phyloP scores from a whole-genome alignment of 345 rosid genomes.

The Barbarea vulgaris region DNA sequence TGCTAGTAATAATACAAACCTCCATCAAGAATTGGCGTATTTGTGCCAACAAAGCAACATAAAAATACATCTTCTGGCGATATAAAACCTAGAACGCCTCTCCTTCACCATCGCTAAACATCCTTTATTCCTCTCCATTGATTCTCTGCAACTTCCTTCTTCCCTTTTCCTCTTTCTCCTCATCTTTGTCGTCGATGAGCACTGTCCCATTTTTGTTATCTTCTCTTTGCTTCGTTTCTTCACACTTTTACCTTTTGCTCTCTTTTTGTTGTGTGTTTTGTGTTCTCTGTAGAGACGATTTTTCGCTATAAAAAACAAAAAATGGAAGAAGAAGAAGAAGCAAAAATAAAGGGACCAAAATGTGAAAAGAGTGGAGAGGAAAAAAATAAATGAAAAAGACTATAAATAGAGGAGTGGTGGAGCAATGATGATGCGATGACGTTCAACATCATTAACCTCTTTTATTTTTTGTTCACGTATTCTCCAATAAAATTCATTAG shows the following conservation, averaged over 20 bases:
- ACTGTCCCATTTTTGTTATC: slow-evolving; percentile 38
- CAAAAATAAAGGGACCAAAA: slow-evolving; percentile 26
- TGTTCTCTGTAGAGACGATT: background rate
- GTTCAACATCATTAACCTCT: slow-evolving; percentile 26
- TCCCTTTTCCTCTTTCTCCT: slow-evolving; percentile 23
- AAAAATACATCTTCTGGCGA: slow-evolving; percentile 54
- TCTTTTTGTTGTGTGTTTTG: background rate
- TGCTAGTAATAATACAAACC: background rate
- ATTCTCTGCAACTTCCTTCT: slow-evolving; percentile 6
- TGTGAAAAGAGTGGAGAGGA: slow-evolving; percentile 29
- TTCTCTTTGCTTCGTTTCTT: slow-evolving; percentile 10
- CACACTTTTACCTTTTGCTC: background rate
- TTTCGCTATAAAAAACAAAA: background rate
- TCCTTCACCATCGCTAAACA: slow-evolving; percentile 49
- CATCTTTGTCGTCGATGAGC: slow-evolving; percentile 33
- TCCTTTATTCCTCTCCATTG: slow-evolving; percentile 36
- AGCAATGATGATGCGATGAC: slow-evolving; percentile 45
- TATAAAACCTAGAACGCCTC: slow-evolving; percentile 54
- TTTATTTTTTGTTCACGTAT: slow-evolving; percentile 18
- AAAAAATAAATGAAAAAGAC: background rate
- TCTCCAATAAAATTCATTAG: slow-evolving; percentile 11
- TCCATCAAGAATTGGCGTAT: slow-evolving; percentile 48
- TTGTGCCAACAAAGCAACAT: slow-evolving; percentile 70
- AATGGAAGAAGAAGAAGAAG: slow-evolving; percentile 14
- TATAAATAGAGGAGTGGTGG: slow-evolving; percentile 42